phyloP scores from a whole-genome alignment of 768 basidiomycete genomes.

The Russula lepida region DNA sequence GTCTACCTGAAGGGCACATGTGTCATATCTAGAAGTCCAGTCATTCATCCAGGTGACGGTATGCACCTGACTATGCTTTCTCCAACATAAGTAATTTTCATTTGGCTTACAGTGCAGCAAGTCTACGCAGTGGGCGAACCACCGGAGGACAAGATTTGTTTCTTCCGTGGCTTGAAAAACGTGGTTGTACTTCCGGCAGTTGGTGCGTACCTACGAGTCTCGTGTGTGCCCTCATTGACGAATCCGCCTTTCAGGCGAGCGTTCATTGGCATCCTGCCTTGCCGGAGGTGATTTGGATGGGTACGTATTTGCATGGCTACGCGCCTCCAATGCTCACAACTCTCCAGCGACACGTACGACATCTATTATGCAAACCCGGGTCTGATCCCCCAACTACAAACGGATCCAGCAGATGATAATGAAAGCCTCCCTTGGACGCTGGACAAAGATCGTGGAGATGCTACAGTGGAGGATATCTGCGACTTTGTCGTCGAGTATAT shows the following conservation, averaged over 20 bases:
- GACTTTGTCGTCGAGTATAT: conserved; percentile 81
- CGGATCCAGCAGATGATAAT: conserved; percentile 1
- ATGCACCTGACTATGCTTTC: background rate
- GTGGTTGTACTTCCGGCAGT: background rate
- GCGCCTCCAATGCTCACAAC: background rate
- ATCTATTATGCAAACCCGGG: conserved; percentile 21
- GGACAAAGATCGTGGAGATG: conserved; percentile 29
- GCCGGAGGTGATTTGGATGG: background rate
- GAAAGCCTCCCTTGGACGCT: conserved; percentile 6
- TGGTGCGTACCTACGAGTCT: background rate
- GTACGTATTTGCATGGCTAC: background rate
- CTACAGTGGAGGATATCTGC: conserved; percentile 43
- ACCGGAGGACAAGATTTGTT: background rate
- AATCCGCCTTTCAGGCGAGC: background rate
- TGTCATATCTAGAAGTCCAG: background rate
- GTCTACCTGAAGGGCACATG: background rate
- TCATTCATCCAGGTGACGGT: background rate
- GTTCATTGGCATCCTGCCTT: background rate
- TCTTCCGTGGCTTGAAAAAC: background rate
- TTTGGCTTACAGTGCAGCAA: background rate
- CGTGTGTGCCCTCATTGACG: background rate
- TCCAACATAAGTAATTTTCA: background rate
- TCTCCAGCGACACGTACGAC: background rate
- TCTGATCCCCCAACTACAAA: conserved; percentile 44
- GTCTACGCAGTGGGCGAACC: background rate